Evolutionary conservation across 148 eudicot genomes (phyloP).

Genomic region (Rhododendron ovatum): DNA sequence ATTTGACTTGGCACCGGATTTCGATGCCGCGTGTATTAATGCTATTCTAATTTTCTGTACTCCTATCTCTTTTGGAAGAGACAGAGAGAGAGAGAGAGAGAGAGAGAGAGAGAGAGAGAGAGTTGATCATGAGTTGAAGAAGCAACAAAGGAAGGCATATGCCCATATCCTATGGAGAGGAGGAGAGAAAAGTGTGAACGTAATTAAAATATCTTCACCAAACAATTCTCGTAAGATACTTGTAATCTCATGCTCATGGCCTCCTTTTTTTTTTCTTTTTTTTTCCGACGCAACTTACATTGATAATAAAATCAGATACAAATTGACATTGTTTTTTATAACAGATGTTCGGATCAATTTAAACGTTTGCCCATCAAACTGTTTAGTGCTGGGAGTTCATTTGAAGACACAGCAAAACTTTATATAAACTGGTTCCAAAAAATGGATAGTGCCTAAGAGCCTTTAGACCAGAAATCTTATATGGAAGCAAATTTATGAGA

Average conservation of each 20-base stretch:
- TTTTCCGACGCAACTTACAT: background rate
- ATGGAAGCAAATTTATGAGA: too few species aligned
- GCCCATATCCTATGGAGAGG: background rate
- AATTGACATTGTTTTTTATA: too few species aligned
- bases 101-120: background rate
- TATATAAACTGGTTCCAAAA: too few species aligned
- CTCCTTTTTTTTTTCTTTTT: background rate
- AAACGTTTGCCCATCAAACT: too few species aligned
- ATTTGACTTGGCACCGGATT: background rate
- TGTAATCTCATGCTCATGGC: background rate
- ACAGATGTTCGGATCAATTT: background rate
- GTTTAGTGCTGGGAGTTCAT: rapidly evolving
- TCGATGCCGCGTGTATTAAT: background rate
- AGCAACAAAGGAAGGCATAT: background rate
- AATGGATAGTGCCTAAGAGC: too few species aligned
- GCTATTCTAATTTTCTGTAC: background rate
- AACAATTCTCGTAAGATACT: background rate
- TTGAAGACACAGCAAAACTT: too few species aligned
- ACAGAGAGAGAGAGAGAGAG: too few species aligned
- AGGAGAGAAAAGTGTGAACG: background rate
- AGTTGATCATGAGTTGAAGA: background rate
- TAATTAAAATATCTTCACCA: background rate
- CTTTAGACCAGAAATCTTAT: too few species aligned
- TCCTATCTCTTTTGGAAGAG: too few species aligned
- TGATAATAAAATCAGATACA: background rate